These are phyloP conservation scores for Exobasidium cylindrosporum DNA, from an alignment of 1,284 basidiomycete genomes.

Conservation along the genomic window DNA sequence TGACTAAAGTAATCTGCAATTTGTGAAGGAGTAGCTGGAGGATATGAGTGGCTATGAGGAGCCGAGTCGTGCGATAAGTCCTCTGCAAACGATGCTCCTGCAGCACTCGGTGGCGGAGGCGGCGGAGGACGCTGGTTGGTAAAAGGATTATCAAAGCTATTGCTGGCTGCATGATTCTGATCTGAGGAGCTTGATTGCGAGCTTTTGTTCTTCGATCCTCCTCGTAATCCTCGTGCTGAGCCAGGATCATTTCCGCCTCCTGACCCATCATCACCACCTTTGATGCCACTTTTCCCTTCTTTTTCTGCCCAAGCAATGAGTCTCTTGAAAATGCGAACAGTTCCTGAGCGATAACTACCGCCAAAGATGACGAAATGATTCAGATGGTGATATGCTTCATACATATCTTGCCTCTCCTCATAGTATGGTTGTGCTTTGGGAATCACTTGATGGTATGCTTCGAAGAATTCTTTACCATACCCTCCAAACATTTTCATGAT, in stretches of 20 bases:
- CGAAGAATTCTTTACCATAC: constrained; percentile 69
- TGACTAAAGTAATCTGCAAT: constrained; percentile 44
- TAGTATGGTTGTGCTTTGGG: constrained; percentile 74
- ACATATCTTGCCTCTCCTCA: constrained; percentile 65
- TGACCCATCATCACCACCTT: constrained; percentile 1
- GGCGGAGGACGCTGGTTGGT: background rate
- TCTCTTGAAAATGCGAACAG: constrained; percentile 15
- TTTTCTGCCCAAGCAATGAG: constrained; percentile 17
- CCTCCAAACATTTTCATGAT: constrained; percentile 80
- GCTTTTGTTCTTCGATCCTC: background rate
- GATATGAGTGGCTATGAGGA: background rate
- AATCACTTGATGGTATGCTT: constrained; percentile 68
- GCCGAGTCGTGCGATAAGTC: background rate
- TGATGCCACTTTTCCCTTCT: background rate
- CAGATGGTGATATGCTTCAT: constrained; percentile 81
- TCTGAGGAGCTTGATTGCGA: background rate
- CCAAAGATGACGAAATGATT: constrained; percentile 60
- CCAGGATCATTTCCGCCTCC: constrained; percentile 3
- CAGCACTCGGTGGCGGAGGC: background rate
- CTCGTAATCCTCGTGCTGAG: background rate
- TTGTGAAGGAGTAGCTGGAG: constrained; percentile 28
- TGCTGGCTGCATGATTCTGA: background rate
- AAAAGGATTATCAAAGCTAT: background rate
- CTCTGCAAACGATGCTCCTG: background rate
- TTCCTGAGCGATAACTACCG: constrained; percentile 16